Evolutionary conservation across 768 basidiomycete species (phyloP), one percentile per base, ranked within the genome.

Genomic region (Grammothele lineata): DNA sequence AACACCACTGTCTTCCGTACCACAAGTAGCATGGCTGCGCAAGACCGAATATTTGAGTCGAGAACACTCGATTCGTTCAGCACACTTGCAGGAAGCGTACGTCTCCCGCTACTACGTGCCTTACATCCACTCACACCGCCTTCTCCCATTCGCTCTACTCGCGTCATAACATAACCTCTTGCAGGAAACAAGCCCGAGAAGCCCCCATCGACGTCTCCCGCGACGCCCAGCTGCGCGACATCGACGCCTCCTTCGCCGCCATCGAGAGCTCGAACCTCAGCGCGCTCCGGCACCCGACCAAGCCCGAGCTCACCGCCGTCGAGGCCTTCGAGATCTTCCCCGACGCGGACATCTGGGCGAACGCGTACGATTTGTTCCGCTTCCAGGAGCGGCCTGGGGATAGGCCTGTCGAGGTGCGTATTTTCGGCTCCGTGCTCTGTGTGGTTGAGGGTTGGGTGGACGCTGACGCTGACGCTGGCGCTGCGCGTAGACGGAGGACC

Each of bases 371-470:
- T 62, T 63, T 93, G 43, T 91, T 92, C 73, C 71, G 83, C 48
- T 92, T 93, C 62, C 82, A 82, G 10, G 90, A 93, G 62, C 72
- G 89, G 17, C 90, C 90, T 14, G 90, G 90, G n/a, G 90, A 92
- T 47, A 72, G 83, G 37, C 57, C 76, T 12, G 57, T 76, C 6
- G 88, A 91, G 54, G 88, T 88, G 43, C 45, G 79, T 34, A 5
- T 45, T n/a, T n/a, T n/a, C n/a, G n/a, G n/a, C n/a, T n/a, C n/a
- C n/a, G n/a, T n/a, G n/a, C n/a, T n/a, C n/a, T n/a, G n/a, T n/a
- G n/a, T n/a, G n/a, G n/a, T n/a, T n/a, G n/a, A n/a, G n/a, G n/a
- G n/a, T n/a, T n/a, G n/a, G n/a, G n/a, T n/a, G n/a, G n/a, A n/a
- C n/a, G n/a, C n/a, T n/a, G n/a, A n/a, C n/a, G n/a, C n/a, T n/a